Evolutionary conservation across 495 filamentous ascomycete species (phyloP), one percentile per base, ranked within the genome.

Genomic region (Neurospora tetraspora): DNA sequence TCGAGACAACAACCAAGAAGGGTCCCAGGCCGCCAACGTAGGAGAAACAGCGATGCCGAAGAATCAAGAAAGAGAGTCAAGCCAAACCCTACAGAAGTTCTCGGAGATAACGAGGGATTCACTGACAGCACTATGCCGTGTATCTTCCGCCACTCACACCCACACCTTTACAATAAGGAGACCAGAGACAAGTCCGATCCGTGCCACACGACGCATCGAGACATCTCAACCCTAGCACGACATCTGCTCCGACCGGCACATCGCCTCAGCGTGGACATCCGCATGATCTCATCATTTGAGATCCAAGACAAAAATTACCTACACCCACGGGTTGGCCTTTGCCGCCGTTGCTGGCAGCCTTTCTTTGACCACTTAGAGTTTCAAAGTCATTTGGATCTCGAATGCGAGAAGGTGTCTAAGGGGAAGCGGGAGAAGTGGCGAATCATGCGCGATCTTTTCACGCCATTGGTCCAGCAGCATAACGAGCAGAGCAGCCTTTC

Each of bases 341-440:
- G 80, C 73, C 73, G 79, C 9, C 71, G 69, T 18, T 82, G 80
- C 73, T 82, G 80, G 80, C 45, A 39, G 36, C 39, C 72, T 3
- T 82, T 78, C 39, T 7, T 8, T 53, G 70, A 78, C 34, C 76
- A 74, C 11, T 31, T 69, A 5, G 71, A 69, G 0, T 81, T 82
- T 45, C 75, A 76, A 1, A 10, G 27, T 10, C 80, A 82, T 70
- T 18, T 76, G 5, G 72, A 70, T n/a, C 53, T 18, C 11, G 16
- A 42, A 20, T 82, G 80, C 68, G 71, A 76, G 2, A 78, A 75
- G 71, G 78, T 80, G 5, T 82, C 80, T 36, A 80, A 78, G 53
- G 80, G 79, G 9, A 81, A 81, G 69, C 68, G 74, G 40, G 78
- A 82, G 73, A 80, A 82, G 53, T 82, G 79, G 77, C 74, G 74